Conservation (phyloP, 352 stramenopile genomes). For the Pythium volutum region DNA sequence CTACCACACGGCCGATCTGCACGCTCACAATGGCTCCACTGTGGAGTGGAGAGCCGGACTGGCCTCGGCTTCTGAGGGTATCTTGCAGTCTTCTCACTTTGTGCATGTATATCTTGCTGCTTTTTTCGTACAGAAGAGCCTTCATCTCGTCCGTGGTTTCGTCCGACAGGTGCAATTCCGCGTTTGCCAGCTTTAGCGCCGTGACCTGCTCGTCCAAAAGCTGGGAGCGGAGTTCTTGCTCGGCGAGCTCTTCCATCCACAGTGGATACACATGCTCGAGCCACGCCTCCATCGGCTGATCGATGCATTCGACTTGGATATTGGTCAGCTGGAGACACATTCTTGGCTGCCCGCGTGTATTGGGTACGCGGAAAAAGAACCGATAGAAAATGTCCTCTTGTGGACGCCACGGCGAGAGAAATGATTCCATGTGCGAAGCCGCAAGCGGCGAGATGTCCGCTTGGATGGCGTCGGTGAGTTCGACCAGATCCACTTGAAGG, state of each 20-base stretch:
- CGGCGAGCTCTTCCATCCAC: conserved; percentile 68
- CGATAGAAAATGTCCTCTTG: conserved; percentile 59
- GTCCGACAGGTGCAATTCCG: conserved; percentile 35
- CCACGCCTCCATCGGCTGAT: conserved; percentile 60
- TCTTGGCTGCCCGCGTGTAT: conserved; percentile 30
- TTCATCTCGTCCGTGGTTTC: conserved; percentile 47
- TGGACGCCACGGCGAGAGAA: conserved; percentile 48
- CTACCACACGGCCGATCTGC: conserved; percentile 28
- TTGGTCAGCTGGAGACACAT: conserved; percentile 54
- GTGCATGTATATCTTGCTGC: conserved; percentile 54
- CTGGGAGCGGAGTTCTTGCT: conserved; percentile 58
- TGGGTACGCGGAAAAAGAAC: conserved; percentile 50
- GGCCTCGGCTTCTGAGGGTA: conserved; percentile 2
- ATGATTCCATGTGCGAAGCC: conserved; percentile 23
- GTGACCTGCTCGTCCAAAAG: conserved; percentile 63
- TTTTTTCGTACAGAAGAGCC: conserved; percentile 47
- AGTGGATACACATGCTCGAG: conserved; percentile 64
- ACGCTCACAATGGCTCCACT: conserved; percentile 31
- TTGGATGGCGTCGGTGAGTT: conserved; percentile 29
- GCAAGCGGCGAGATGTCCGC: conserved; percentile 33
- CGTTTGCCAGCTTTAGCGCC: conserved; percentile 52
- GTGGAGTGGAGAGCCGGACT: neutral
- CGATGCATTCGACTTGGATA: conserved; percentile 41
- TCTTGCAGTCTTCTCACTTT: conserved; percentile 42
- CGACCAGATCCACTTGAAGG: conserved; percentile 35